Evolutionary conservation across 768 basidiomycete species (phyloP), one percentile per base, ranked within the genome.

Genomic region (Leucocoprinus birnbaumii): DNA sequence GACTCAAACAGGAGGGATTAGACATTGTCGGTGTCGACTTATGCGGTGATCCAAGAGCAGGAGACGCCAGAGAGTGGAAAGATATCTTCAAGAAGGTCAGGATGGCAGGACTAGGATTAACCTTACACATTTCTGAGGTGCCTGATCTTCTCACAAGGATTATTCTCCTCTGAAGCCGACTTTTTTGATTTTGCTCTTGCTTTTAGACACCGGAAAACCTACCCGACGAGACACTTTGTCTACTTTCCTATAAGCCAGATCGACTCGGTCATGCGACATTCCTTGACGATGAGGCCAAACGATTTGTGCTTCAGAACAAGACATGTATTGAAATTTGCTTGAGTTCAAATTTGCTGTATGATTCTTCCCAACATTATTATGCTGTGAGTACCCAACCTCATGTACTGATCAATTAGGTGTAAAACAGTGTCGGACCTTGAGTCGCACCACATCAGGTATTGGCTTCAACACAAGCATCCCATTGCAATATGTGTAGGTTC

Each of bases 71-170:
- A 3, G 60, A 62, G 2, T 85, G 88, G 57, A 72, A 66, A 16
- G 69, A 70, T 21, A 73, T 80, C 56, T 82, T 92, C 61, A 67
- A 65, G 10, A 68, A 71, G 44, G 89, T 80, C 1, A 83, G 79
- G 53, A 72, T 65, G 35, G 83, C 78, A 1, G 89, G 88, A 0
- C 66, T 94, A 7, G 78, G 84, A 1, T 61, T 91, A n/a, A 94
- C 91, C 0, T 65, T 93, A 35, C 91, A 94, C 66, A 85, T 93
- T 49, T 89, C 91, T 1, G 91, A 94, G 78, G 89, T 87, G 56
- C n/a, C 19, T 11, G 16, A 46, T 9, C 18, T 38, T 13, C 8
- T 11, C 38, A 6, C 22, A 2, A 10, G 24, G 24, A 46, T 24
- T 19, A 31, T 7, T 7, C 11, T 42, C 13, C 41, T 48, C n/a